These are phyloP conservation scores for Cyclocybe aegerita DNA, from an alignment of 768 basidiomycete genomes.

Conservation along the genomic window DNA sequence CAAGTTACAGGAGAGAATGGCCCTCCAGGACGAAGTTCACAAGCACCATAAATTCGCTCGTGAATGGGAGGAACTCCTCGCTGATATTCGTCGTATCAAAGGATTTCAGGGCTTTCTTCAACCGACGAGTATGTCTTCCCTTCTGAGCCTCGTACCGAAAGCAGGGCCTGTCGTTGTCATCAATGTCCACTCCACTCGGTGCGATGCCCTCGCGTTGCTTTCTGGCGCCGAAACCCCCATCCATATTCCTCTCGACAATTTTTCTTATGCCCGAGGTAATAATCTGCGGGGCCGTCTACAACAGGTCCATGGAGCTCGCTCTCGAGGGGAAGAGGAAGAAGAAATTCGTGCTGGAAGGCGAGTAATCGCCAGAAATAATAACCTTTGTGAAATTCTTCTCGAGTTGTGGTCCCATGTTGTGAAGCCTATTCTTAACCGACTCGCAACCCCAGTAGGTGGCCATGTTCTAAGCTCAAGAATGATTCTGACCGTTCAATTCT, in stretches of 20 bases:
- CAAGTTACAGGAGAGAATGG: neutral
- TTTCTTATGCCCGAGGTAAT: constrained; percentile 10
- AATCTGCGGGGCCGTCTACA: neutral
- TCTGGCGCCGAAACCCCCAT: neutral
- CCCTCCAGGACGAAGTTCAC: neutral
- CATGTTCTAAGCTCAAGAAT: neutral
- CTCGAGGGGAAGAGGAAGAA: neutral
- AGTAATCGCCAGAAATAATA: neutral
- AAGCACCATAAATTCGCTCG: constrained; percentile 13
- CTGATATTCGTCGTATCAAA: constrained; percentile 10
- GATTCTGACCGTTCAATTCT: neutral
- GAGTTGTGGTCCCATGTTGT: constrained; percentile 11
- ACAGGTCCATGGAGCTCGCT: neutral
- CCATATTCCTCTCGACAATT: constrained; percentile 11
- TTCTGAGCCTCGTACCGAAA: constrained; percentile 1
- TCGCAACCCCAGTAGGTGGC: neutral
- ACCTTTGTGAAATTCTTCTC: constrained; percentile 3
- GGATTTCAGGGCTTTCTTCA: constrained; percentile 19
- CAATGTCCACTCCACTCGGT: constrained; percentile 12
- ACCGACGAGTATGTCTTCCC: constrained; percentile 4
- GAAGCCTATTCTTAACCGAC: constrained; percentile 11
- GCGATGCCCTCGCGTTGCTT: constrained; percentile 18
- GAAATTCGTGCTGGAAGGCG: neutral
- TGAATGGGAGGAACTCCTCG: constrained; percentile 15
- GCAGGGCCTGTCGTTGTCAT: constrained; percentile 17